These are phyloP conservation scores for Marasmius tenuissimus DNA, from an alignment of 1,284 basidiomycete genomes.

Conservation along the genomic window DNA sequence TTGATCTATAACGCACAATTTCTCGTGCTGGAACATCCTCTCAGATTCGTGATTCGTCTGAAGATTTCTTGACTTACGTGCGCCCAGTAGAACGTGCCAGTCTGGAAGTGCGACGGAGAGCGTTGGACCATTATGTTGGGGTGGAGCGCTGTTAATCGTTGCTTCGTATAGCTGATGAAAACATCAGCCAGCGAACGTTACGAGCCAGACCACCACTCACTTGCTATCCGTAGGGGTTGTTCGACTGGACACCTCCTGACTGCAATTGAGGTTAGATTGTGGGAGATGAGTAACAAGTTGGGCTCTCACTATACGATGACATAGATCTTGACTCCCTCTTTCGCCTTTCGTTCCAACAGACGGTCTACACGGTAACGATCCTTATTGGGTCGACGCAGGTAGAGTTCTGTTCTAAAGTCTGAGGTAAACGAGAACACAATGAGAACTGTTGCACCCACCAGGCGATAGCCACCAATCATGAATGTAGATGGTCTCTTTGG, in stretches of 20 bases:
- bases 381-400: conserved; percentile 81
- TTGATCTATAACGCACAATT: conserved; percentile 96
- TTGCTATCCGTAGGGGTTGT: conserved; percentile 93
- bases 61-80: conserved; percentile 61
- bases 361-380: conserved; percentile 89
- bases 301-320: conserved; percentile 86
- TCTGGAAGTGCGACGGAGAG: conserved; percentile 96
- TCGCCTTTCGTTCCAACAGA: conserved; percentile 89
- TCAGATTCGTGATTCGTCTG: conserved; percentile 2
- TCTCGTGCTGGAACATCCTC: conserved; percentile 76
- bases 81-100: conserved; percentile 98
- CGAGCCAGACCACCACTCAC: conserved; percentile 39
- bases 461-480: conserved; percentile 97
- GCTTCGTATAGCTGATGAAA: conserved; percentile 81
- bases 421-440: conserved; percentile 1
- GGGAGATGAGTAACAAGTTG: neutral
- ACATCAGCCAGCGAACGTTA: neutral
- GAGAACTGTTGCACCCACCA: conserved; percentile 40
- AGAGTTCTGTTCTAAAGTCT: conserved; percentile 60
- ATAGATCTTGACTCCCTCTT: conserved; percentile 95
- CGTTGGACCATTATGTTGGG: conserved; percentile 96
- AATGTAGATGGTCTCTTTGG: conserved; percentile 88
- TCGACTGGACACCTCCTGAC: conserved; percentile 96
- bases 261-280: conserved; percentile 27
- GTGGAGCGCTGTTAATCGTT: conserved; percentile 82